phyloP scores from a whole-genome alignment of 371 early-diverging fungal species.

The Lichtheimia ornata region DNA sequence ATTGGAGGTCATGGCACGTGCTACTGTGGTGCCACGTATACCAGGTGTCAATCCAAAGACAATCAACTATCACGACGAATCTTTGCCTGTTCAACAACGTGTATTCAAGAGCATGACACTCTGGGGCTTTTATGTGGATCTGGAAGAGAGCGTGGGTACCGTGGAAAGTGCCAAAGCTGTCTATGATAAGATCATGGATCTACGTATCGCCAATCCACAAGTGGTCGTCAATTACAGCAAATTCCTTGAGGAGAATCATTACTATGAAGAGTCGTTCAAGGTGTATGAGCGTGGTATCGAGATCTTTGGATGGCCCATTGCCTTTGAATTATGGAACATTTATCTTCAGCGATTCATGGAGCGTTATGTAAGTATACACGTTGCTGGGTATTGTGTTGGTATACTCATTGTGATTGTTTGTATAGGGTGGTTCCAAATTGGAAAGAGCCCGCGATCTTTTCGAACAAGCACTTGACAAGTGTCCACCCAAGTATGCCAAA shows the following conservation, averaged over 20 bases:
- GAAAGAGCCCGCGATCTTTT: constrained; percentile 95
- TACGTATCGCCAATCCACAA: constrained; percentile 95
- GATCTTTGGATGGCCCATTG: constrained; percentile 93
- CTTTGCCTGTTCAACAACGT: constrained; percentile 77
- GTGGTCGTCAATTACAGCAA: constrained; percentile 91
- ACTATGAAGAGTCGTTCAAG: constrained; percentile 93
- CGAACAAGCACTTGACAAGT: constrained; percentile 90
- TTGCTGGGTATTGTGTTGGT: background rate
- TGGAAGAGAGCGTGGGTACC: constrained; percentile 92
- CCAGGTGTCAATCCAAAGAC: constrained; percentile 38
- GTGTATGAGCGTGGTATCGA: constrained; percentile 96
- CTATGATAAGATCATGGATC: constrained; percentile 91
- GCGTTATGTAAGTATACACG: constrained; percentile 66
- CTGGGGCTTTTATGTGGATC: constrained; percentile 94
- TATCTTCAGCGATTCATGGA: constrained; percentile 88
- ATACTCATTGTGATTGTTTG: background rate
- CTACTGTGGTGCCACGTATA: constrained; percentile 65
- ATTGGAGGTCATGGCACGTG: constrained; percentile 76
- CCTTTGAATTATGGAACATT: constrained; percentile 96
- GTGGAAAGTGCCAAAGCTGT: constrained; percentile 82
- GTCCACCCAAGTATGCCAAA: constrained; percentile 87
- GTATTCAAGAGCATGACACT: constrained; percentile 89
- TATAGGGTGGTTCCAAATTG: constrained; percentile 77
- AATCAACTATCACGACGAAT: constrained; percentile 65
- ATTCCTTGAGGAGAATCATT: constrained; percentile 87